phyloP scores from a whole-genome alignment of 768 basidiomycete genomes.

The Leccinum broughii region DNA sequence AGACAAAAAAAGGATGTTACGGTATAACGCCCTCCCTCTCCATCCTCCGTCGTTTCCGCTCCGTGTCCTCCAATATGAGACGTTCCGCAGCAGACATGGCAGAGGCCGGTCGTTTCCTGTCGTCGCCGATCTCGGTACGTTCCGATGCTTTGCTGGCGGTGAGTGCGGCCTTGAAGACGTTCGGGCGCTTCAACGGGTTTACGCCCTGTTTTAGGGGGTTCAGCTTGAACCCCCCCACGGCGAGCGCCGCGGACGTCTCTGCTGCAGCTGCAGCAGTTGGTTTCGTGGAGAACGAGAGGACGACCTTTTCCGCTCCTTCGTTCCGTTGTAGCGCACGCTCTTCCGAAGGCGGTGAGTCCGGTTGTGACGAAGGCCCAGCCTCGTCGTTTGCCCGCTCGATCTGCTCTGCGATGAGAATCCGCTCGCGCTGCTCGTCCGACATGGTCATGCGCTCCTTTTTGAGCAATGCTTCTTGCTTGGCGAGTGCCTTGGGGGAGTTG shows the following conservation, averaged over 20 bases:
- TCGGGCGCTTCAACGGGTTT: constrained; percentile 36
- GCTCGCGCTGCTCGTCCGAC: constrained; percentile 94
- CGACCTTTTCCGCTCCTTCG: constrained; percentile 70
- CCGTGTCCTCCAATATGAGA: constrained; percentile 20
- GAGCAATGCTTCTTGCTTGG: constrained; percentile 80
- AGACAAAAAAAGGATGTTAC: too few species aligned
- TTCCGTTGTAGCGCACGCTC: constrained; percentile 67
- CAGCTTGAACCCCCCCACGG: constrained; percentile 51
- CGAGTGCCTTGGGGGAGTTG: constrained; percentile 90
- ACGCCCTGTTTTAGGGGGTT: constrained; percentile 46
- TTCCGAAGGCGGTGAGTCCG: constrained; percentile 43
- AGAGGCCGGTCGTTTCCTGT: too few species aligned
- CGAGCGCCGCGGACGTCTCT: constrained; percentile 34
- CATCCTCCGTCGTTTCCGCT: too few species aligned
- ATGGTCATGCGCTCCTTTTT: constrained; percentile 92
- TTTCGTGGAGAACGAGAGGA: constrained; percentile 70
- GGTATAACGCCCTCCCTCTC: too few species aligned
- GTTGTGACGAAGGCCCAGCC: constrained; percentile 31
- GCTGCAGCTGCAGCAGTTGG: constrained; percentile 30
- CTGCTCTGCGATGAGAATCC: constrained; percentile 86
- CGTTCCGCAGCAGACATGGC: too few species aligned
- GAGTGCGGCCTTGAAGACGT: too few species aligned
- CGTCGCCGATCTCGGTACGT: too few species aligned
- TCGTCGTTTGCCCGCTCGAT: constrained; percentile 81
- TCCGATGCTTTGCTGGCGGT: too few species aligned